These are phyloP conservation scores for Litchi chinensis DNA, from an alignment of 345 rosid genomes.

Conservation along the genomic window DNA sequence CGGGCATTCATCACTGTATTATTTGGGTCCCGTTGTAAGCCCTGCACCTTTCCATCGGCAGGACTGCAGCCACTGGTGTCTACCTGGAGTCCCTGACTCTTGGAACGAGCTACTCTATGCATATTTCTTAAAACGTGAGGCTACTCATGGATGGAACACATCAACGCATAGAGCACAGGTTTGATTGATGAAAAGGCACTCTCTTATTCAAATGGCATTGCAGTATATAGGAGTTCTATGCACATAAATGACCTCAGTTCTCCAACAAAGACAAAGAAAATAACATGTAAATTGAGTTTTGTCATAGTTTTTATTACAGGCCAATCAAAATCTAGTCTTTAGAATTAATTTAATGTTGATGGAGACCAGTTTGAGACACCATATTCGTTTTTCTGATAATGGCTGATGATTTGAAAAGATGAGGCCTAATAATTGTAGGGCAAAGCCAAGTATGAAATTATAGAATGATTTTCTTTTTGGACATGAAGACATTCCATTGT, in stretches of 20 bases:
- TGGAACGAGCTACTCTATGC: slow-evolving; percentile 89
- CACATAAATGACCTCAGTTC: slow-evolving; percentile 18
- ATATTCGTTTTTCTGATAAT: neutral
- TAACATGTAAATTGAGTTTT: slow-evolving; percentile 13
- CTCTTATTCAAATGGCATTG: slow-evolving; percentile 19
- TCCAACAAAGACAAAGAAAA: neutral
- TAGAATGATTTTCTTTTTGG: neutral
- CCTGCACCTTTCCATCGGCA: slow-evolving; percentile 72
- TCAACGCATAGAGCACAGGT: slow-evolving; percentile 21
- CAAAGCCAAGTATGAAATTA: slow-evolving; percentile 1
- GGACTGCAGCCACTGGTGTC: slow-evolving; percentile 98
- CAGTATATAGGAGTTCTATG: slow-evolving; percentile 17
- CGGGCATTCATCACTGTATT: slow-evolving; percentile 82
- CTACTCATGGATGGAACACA: slow-evolving; percentile 26
- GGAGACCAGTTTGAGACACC: slow-evolving; percentile 3
- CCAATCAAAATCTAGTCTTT: neutral
- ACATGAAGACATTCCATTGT: neutral
- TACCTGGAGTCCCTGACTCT: slow-evolving; percentile 92
- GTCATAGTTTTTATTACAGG: slow-evolving; percentile 3
- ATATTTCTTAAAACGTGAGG: slow-evolving; percentile 50
- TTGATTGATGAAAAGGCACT: slow-evolving; percentile 11
- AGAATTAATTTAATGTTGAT: slow-evolving; percentile 14
- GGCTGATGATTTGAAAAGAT: slow-evolving; percentile 10
- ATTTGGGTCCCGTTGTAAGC: slow-evolving; percentile 49
- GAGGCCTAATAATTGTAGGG: slow-evolving; percentile 8